A percentile compares a stretch with the other conserved stretches of the same genome.
phyloP scores from a whole-genome alignment of 225 moss, liverwort and hornwort genomes.

The Polytrichum formosum region DNA sequence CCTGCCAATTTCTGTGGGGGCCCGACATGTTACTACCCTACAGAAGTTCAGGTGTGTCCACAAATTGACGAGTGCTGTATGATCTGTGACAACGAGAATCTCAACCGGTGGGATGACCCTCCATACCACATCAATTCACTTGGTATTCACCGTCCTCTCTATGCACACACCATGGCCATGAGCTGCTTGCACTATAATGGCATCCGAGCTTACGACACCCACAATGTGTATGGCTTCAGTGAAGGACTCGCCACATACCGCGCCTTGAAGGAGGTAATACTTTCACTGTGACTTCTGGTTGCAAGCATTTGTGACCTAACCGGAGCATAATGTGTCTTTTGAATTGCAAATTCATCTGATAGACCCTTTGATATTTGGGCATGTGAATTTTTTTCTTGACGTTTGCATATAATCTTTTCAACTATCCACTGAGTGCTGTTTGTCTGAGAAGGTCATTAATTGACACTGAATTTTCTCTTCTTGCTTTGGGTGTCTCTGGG shows the following conservation, averaged over 20 bases:
- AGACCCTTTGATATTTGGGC: too few relatives aligned
- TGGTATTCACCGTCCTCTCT: slow-evolving; percentile 34
- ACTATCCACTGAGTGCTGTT: too few relatives aligned
- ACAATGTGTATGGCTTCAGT: slow-evolving; percentile 71
- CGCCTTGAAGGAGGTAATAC: slow-evolving; percentile 39
- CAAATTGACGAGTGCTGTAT: slow-evolving; percentile 59
- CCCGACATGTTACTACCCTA: slow-evolving; percentile 41
- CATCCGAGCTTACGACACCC: slow-evolving; percentile 67
- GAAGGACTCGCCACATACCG: slow-evolving; percentile 57
- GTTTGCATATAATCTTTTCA: too few relatives aligned
- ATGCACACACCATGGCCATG: slow-evolving; percentile 54
- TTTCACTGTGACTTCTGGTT: too few relatives aligned
- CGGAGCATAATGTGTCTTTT: too few relatives aligned
- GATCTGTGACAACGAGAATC: slow-evolving; percentile 39
- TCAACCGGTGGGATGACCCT: slow-evolving; percentile 66
- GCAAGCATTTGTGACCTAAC: too few relatives aligned
- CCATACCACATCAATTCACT: slow-evolving; percentile 68
- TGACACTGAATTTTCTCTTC: too few relatives aligned
- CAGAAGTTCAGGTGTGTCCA: slow-evolving; percentile 35
- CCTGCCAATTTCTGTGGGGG: slow-evolving; percentile 79
- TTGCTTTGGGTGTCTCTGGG: too few relatives aligned
- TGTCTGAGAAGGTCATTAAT: too few relatives aligned
- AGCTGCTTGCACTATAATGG: slow-evolving; percentile 60
- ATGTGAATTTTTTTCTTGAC: too few relatives aligned
- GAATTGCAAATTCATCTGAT: too few relatives aligned